Evolutionary conservation across 2,329 filamentous ascomycete genomes (phyloP).

Genomic region (Alternaria alternata): DNA sequence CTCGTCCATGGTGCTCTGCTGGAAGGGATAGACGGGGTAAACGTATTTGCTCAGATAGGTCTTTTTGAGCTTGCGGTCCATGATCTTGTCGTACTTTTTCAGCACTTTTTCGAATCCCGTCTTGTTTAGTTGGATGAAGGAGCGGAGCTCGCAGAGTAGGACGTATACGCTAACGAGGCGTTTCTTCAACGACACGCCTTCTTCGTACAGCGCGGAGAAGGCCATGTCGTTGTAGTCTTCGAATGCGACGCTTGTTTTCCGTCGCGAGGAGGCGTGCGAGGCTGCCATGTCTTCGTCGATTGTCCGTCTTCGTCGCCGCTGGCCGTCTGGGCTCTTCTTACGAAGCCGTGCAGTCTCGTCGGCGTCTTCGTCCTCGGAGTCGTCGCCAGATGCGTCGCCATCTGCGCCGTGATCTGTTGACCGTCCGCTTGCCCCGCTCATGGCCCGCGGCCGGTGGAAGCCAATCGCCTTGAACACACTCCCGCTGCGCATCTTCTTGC

Average conservation of each 20-base stretch:
- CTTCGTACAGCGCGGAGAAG: constrained; percentile 72
- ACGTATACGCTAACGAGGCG: constrained; percentile 88
- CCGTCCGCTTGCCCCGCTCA: constrained; percentile 53
- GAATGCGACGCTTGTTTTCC: constrained; percentile 71
- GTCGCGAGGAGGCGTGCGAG: constrained; percentile 68
- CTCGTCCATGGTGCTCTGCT: constrained; percentile 71
- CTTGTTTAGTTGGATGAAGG: constrained; percentile 93
- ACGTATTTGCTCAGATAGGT: constrained; percentile 79
- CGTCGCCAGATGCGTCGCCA: constrained; percentile 63
- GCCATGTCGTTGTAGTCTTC: constrained; percentile 83
- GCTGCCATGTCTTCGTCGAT: constrained; percentile 64
- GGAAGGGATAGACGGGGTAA: constrained; percentile 82
- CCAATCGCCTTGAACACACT: constrained; percentile 64
- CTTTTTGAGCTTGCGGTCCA: constrained; percentile 80
- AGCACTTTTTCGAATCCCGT: constrained; percentile 96
- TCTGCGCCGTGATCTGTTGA: constrained; percentile 44
- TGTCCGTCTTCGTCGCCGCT: constrained; percentile 30
- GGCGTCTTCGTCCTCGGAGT: constrained; percentile 66
- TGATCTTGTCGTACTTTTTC: constrained; percentile 98
- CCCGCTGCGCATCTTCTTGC: constrained; percentile 52
- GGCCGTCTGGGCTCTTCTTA: constrained; percentile 51
- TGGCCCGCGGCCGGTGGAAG: constrained; percentile 55
- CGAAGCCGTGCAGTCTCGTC: constrained; percentile 56
- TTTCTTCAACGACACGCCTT: constrained; percentile 89
- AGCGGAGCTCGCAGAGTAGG: constrained; percentile 92